Evolutionary conservation across 139 green algal genomes (phyloP).

Genomic region (Micractinium conductrix): DNA sequence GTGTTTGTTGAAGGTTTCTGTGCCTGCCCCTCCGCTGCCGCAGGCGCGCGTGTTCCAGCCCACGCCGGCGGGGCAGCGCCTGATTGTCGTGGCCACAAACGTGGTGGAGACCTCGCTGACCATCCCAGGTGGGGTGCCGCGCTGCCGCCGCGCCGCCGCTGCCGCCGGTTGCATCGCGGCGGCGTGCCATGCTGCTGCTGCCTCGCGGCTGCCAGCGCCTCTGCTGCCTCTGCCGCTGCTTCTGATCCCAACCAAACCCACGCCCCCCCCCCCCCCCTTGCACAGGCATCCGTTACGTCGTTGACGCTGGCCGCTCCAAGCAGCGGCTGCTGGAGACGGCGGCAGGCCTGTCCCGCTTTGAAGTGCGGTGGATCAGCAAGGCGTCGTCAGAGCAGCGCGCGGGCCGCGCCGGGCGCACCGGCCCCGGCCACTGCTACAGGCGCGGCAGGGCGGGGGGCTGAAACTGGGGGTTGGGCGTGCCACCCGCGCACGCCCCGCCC

Average conservation of each 20-base stretch:
- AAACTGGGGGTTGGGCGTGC: no score
- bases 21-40: no score
- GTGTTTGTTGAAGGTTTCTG: no score
- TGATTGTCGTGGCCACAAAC: conserved; percentile 97
- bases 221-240: no score
- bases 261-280: background rate
- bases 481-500: no score
- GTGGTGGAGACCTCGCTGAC: conserved; percentile 98
- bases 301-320: conserved; percentile 88
- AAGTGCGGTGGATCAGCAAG: conserved; percentile 90
- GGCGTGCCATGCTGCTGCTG: no score
- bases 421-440: conserved; percentile 93
- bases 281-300: conserved; percentile 87
- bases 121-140: conserved; percentile 84
- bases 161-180: no score
- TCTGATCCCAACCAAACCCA: no score
- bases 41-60: conserved; percentile 85
- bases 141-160: no score
- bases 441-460: background rate
- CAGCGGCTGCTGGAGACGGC: conserved; percentile 75
- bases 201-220: no score
- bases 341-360: conserved; percentile 69
- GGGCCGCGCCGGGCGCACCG: conserved; percentile 90
- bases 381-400: conserved; percentile 89
- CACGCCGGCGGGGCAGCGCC: conserved; percentile 71